A percentile compares a stretch with the other conserved stretches of the same genome.
phyloP scores from a whole-genome alignment of 208 protist genomes.

The Endotrypanum monterogeii region DNA sequence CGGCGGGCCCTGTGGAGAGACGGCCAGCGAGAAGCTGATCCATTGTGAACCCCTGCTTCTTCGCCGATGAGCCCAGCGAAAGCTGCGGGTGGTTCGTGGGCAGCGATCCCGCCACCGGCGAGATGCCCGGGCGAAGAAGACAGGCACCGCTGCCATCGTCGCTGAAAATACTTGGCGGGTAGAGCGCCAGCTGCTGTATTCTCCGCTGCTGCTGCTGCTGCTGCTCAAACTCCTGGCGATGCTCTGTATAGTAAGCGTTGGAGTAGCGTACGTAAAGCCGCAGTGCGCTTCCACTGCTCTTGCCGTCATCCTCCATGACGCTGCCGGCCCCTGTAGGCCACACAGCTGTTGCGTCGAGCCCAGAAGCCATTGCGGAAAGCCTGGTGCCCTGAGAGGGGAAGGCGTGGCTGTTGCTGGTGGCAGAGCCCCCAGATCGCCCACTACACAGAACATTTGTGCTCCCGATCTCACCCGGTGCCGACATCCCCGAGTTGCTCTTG shows the following conservation, averaged over 20 bases:
- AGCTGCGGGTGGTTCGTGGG: constrained; percentile 17
- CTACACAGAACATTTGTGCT: not conserved
- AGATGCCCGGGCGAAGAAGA: not conserved
- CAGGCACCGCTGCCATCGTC: not conserved
- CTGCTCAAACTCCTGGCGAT: constrained; percentile 23
- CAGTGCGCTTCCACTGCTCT: constrained; percentile 60
- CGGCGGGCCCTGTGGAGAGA: not conserved
- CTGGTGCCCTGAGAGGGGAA: not conserved
- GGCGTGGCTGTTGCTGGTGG: not conserved
- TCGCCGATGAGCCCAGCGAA: constrained; percentile 4
- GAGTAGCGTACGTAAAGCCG: constrained; percentile 85
- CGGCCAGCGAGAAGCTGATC: not conserved
- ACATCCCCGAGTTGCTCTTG: not conserved
- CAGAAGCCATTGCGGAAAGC: not conserved
- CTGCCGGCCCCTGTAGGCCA: not conserved
- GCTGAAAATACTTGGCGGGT: constrained; percentile 8
- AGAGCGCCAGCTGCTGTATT: not conserved
- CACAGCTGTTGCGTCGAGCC: not conserved
- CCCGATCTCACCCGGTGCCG: not conserved
- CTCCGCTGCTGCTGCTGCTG: constrained; percentile 12
- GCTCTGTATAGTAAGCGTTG: constrained; percentile 36
- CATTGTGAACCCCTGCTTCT: not conserved
- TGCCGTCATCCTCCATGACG: constrained; percentile 22
- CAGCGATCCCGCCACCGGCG: constrained; percentile 11
- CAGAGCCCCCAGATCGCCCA: not conserved